phyloP scores from a whole-genome alignment of 768 basidiomycete genomes.

The Phallus indusiatus region DNA sequence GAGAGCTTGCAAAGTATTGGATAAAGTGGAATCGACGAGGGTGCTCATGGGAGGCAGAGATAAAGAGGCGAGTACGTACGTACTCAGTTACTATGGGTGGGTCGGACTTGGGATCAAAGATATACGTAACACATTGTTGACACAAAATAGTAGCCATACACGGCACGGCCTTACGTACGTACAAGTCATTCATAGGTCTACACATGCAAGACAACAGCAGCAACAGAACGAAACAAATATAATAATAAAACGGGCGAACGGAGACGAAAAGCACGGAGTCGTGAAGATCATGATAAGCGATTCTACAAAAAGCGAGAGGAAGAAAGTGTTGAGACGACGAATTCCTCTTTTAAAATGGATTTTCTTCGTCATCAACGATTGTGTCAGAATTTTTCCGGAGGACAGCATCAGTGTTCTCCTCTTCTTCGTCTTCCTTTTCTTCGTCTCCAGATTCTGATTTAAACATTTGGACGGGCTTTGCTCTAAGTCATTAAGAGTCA shows the following conservation, averaged over 20 bases:
- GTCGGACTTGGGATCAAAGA: background rate
- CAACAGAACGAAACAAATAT: background rate
- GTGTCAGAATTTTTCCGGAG: background rate
- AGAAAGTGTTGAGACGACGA: slow-evolving; percentile 9
- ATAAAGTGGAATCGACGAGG: slow-evolving; percentile 1
- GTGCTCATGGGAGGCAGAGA: slow-evolving; percentile 3
- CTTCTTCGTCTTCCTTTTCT: background rate
- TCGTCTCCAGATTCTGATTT: slow-evolving; percentile 21
- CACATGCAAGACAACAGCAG: background rate
- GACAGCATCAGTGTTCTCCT: background rate
- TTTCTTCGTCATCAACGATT: slow-evolving; percentile 45
- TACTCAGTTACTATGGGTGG: background rate
- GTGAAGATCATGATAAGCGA: no score
- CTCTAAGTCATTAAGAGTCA: slow-evolving; percentile 27
- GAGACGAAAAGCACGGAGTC: no score
- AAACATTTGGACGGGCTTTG: slow-evolving; percentile 49
- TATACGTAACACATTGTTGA: background rate
- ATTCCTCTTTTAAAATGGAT: slow-evolving; percentile 49
- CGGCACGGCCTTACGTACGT: background rate
- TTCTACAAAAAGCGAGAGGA: background rate
- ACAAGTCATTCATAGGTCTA: background rate
- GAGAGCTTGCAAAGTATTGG: slow-evolving; percentile 2
- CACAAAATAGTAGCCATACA: background rate
- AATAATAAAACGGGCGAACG: background rate
- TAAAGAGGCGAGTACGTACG: background rate